A percentile compares a stretch with the other conserved stretches of the same genome.
Evolutionary conservation across 2,329 filamentous ascomycete genomes (phyloP).

Genomic region (Drechslera avenae): DNA sequence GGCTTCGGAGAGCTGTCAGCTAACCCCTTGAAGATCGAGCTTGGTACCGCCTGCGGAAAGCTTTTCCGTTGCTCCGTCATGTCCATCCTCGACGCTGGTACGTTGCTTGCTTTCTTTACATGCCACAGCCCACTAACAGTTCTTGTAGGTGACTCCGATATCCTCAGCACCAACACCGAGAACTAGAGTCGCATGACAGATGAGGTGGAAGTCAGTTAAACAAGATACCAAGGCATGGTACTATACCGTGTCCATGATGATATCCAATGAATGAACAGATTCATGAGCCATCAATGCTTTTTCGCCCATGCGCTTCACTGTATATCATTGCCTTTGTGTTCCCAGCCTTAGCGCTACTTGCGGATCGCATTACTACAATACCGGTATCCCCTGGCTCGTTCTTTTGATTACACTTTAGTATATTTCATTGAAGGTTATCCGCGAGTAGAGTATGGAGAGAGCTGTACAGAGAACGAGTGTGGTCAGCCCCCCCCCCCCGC

Average conservation of each 20-base stretch:
- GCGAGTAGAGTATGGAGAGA: too few relatives aligned
- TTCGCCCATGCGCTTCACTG: conserved; percentile 6
- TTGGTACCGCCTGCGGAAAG: conserved; percentile 98
- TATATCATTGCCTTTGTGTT: background rate
- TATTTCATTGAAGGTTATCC: too few relatives aligned
- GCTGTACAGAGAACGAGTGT: too few relatives aligned
- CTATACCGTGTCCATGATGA: conserved; percentile 27
- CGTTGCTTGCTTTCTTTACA: conserved; percentile 13
- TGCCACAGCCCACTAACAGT: conserved; percentile 18
- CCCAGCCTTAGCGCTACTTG: background rate
- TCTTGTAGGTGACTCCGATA: conserved; percentile 76
- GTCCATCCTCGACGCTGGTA: conserved; percentile 90
- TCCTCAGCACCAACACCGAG: conserved; percentile 73
- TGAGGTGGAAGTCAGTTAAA: conserved; percentile 22
- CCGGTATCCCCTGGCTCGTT: background rate
- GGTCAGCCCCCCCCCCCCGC: too few relatives aligned
- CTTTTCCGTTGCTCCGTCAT: conserved; percentile 98
- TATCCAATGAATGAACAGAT: conserved; percentile 37
- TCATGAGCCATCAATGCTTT: conserved; percentile 25
- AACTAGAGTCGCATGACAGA: conserved; percentile 37
- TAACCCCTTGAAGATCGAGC: conserved; percentile 82
- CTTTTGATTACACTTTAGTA: too few relatives aligned
- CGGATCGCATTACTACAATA: background rate
- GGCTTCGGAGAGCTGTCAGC: conserved; percentile 87
- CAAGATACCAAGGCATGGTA: conserved; percentile 33